A percentile compares a stretch with the other conserved stretches of the same genome.
Conservation (phyloP, 495 filamentous ascomycete genomes). For the Aspergillus homomorphus region DNA sequence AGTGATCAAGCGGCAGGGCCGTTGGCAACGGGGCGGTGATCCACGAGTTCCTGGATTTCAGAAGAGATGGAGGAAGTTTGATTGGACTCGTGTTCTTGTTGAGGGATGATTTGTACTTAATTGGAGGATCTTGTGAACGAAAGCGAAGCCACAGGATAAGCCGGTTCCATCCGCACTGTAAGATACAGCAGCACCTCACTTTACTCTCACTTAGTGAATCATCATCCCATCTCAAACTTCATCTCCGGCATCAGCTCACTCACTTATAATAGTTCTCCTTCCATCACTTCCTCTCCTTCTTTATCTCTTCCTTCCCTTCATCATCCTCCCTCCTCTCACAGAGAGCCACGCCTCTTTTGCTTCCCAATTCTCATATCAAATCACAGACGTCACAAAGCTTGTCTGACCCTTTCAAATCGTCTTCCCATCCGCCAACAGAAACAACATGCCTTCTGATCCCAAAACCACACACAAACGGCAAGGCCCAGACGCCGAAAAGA, state of each 20-base stretch:
- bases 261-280: not conserved
- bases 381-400: too few relatives aligned
- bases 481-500: too few relatives aligned
- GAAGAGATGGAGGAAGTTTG: conserved; percentile 86
- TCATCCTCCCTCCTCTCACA: too few relatives aligned
- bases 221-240: not conserved
- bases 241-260: not conserved
- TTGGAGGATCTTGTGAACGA: not conserved
- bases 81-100: conserved; percentile 86
- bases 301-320: too few relatives aligned
- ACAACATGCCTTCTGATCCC: not conserved
- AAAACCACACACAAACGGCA: not conserved
- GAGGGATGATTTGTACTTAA: conserved; percentile 37
- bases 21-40: conserved; percentile 74
- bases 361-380: too few relatives aligned
- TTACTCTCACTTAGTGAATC: not conserved
- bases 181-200: not conserved
- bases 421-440: not conserved
- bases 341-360: too few relatives aligned
- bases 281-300: not conserved
- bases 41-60: conserved; percentile 73
- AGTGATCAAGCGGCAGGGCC: conserved; percentile 85
- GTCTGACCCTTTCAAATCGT: too few relatives aligned
- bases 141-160: too few relatives aligned
- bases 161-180: too few relatives aligned